phyloP scores from a whole-genome alignment of 2,329 filamentous ascomycete species.

The Xylariaceae sp. region DNA sequence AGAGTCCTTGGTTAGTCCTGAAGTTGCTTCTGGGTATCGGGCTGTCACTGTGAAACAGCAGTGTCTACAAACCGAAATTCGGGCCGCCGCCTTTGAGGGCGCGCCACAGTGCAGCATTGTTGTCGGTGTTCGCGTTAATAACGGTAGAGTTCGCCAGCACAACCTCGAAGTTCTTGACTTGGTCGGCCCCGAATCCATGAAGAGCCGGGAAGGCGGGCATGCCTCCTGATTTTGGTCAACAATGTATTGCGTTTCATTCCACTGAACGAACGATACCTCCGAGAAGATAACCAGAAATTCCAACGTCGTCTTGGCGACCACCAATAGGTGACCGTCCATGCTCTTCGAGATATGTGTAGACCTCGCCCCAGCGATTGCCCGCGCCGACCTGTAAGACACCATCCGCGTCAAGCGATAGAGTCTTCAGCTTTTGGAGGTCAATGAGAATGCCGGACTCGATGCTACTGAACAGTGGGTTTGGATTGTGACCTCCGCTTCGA shows the following conservation, averaged over 20 bases:
- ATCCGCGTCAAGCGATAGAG: constrained; percentile 1
- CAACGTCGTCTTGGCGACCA: constrained; percentile 11
- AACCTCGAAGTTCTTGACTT: constrained; percentile 12
- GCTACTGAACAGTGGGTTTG: constrained; percentile 14
- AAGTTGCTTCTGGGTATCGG: neutral
- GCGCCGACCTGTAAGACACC: constrained; percentile 4
- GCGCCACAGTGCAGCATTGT: constrained; percentile 14
- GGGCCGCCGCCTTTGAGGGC: constrained; percentile 21
- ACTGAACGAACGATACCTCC: constrained; percentile 3
- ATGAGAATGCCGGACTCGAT: constrained; percentile 12
- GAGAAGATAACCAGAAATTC: constrained; percentile 12
- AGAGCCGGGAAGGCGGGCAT: constrained; percentile 12
- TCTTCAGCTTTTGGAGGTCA: constrained; percentile 7
- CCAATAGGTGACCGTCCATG: constrained; percentile 5
- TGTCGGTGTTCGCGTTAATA: constrained; percentile 14
- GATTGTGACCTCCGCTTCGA: constrained; percentile 15
- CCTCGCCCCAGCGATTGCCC: constrained; percentile 6
- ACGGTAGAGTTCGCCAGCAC: constrained; percentile 18
- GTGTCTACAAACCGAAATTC: constrained; percentile 4
- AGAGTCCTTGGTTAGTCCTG: neutral
- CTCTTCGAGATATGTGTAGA: constrained; percentile 12
- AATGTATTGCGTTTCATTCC: neutral
- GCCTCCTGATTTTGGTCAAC: constrained; percentile 2
- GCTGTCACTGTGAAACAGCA: neutral
- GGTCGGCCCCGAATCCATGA: constrained; percentile 12